Evolutionary conservation across 495 filamentous ascomycete genomes (phyloP), one percentile per base, ranked within the genome.

Genomic region (Penicillium silybi): DNA sequence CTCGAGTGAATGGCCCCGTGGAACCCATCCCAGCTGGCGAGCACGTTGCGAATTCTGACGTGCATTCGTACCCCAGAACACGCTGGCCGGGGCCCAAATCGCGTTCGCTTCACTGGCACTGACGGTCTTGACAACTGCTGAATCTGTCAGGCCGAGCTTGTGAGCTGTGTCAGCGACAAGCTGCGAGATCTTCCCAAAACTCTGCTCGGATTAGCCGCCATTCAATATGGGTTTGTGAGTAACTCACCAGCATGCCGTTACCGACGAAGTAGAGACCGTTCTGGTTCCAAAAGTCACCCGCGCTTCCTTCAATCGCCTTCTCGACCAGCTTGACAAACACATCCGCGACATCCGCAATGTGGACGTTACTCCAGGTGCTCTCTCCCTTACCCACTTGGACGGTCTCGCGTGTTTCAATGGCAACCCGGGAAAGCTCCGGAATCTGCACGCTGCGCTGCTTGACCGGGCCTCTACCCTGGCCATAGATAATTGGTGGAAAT

Each of bases 401-500:
- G 8, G 75, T 80, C 46, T 79, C 70, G 4, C 82, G 78, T 11
- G 74, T 63, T 60, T 83, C 48, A 4, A 90, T 65, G 9, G 77
- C 78, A 18, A 59, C 59, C n/a, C 71, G 57, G 9, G 75, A 69
- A 17, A 91, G 64, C 29, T 69, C 63, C 16, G 81, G 80, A 1
- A 86, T 70, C 59, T 90, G 85, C 47, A 77, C 71, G 52, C 80
- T 85, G 48, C 79, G 67, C 61, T 76, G 68, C 50, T 88, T 90
- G 40, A 72, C 76, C 0, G 83, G 73, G 0, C 87, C 86, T 29
- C 81, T 73, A n/a, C 86, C 87, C 41, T 53, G 40, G 4, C 86
- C 87, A 58, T 89, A 89, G 62, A 90, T 90, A 9, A 79, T 80
- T 0, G 86, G 85, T 4, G 87, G 86, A 45, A 79, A 85, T 10